Conservation (phyloP, 1,284 basidiomycete species). For the Erythrobasidium hasegawianum region DNA sequence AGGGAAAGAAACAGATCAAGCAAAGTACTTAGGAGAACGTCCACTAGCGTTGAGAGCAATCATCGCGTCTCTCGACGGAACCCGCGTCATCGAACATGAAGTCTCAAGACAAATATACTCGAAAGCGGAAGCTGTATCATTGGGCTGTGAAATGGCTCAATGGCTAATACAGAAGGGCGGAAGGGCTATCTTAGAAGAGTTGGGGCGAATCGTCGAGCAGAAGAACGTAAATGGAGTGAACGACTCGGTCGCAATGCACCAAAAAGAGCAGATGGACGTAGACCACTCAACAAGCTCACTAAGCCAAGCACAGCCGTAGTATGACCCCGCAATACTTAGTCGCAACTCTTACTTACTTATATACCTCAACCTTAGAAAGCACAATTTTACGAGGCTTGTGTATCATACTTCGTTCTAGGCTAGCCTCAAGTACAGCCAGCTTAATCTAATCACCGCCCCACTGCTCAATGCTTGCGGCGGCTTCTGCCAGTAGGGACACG, state of each 20-base stretch:
- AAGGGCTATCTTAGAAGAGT: slow-evolving; percentile 70
- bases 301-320: background rate
- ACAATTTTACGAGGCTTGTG: no score
- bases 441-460: no score
- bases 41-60: slow-evolving; percentile 29
- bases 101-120: slow-evolving; percentile 57
- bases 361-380: no score
- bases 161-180: slow-evolving; percentile 66
- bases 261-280: slow-evolving; percentile 8
- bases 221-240: slow-evolving; percentile 51
- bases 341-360: no score
- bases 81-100: slow-evolving; percentile 64
- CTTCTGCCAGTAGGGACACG: no score
- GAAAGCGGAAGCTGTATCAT: slow-evolving; percentile 61
- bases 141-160: slow-evolving; percentile 65
- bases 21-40: slow-evolving; percentile 5
- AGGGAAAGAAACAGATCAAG: slow-evolving; percentile 34
- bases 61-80: slow-evolving; percentile 70
- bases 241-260: slow-evolving; percentile 7
- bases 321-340: no score
- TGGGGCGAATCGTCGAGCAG: slow-evolving; percentile 61
- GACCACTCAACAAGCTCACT: background rate
- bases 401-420: no score
- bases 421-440: no score
- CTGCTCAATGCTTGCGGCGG: no score